These are phyloP conservation scores for Plectosphaerella cucumerina DNA, from an alignment of 2,329 filamentous ascomycete species.

Conservation along the genomic window DNA sequence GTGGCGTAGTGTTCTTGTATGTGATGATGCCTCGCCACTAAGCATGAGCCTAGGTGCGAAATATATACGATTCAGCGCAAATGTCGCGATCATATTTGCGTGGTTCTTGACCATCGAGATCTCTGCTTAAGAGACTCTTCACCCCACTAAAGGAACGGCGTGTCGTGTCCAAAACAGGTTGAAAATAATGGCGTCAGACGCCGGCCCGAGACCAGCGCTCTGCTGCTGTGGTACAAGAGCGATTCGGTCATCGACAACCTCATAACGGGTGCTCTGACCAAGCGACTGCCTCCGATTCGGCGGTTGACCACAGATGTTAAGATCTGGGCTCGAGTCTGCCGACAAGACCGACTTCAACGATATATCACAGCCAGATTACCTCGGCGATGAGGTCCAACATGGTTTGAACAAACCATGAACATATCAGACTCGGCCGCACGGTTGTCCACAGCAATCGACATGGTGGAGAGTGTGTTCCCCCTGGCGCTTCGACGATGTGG, in stretches of 20 bases:
- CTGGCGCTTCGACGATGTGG: slow-evolving; percentile 50
- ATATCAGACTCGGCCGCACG: slow-evolving; percentile 54
- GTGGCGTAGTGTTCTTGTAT: too few species aligned
- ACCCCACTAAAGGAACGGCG: slow-evolving; percentile 62
- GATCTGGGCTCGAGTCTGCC: slow-evolving; percentile 41
- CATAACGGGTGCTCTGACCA: slow-evolving; percentile 20
- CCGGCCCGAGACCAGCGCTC: slow-evolving; percentile 56
- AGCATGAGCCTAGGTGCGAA: too few species aligned
- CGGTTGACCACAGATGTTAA: slow-evolving; percentile 45
- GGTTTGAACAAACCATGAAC: slow-evolving; percentile 56
- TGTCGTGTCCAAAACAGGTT: slow-evolving; percentile 48
- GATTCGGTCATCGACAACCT: slow-evolving; percentile 4
- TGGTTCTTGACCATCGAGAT: slow-evolving; percentile 54
- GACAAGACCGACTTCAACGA: slow-evolving; percentile 8
- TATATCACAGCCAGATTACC: slow-evolving; percentile 15
- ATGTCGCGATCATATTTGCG: slow-evolving; percentile 41
- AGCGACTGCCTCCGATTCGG: slow-evolving; percentile 28
- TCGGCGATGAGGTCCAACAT: slow-evolving; percentile 50
- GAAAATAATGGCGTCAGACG: slow-evolving; percentile 52
- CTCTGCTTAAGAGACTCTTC: slow-evolving; percentile 33
- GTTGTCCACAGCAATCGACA: slow-evolving; percentile 35
- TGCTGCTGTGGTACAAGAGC: slow-evolving; percentile 58
- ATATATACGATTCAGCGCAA: slow-evolving; percentile 47
- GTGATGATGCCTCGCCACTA: too few species aligned
- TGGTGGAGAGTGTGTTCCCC: slow-evolving; percentile 57